Evolutionary conservation across 2,329 filamentous ascomycete genomes (phyloP).

Genomic region (Fusarium chaquense): DNA sequence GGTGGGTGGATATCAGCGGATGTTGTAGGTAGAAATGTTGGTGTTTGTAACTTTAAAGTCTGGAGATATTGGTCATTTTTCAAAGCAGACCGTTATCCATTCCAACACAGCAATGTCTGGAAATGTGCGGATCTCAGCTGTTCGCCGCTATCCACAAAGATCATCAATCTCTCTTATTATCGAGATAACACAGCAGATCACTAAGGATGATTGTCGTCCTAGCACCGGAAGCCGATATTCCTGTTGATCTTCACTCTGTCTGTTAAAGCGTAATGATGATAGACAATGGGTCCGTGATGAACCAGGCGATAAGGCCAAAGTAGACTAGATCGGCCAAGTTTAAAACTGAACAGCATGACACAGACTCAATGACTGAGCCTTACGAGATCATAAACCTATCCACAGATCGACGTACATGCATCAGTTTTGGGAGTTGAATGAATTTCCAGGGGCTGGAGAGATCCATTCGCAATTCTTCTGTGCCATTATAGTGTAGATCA

Average conservation of each 20-base stretch:
- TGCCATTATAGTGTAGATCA: neutral
- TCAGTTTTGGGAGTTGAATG: neutral
- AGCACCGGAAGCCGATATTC: neutral
- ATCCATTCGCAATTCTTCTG: neutral
- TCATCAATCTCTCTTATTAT: neutral
- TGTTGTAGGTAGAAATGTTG: rapidly evolving
- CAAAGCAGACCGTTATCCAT: neutral
- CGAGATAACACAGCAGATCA: neutral
- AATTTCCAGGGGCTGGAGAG: neutral
- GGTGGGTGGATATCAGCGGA: neutral
- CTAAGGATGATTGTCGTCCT: neutral
- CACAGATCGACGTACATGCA: neutral
- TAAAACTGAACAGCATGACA: neutral
- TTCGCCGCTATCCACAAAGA: neutral
- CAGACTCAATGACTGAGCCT: neutral
- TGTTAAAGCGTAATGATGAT: neutral
- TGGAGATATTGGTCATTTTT: neutral
- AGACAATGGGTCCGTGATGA: neutral
- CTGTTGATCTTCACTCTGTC: neutral
- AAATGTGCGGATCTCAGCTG: no score
- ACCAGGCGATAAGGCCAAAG: neutral
- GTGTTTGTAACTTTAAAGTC: neutral
- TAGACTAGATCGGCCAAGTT: neutral
- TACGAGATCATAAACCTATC: neutral
- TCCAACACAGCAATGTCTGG: neutral